Percentiles rank a stretch among this genome's conserved stretches.
Conservation (phyloP, 352 stramenopile species). For the Pseudoperonospora humuli region DNA sequence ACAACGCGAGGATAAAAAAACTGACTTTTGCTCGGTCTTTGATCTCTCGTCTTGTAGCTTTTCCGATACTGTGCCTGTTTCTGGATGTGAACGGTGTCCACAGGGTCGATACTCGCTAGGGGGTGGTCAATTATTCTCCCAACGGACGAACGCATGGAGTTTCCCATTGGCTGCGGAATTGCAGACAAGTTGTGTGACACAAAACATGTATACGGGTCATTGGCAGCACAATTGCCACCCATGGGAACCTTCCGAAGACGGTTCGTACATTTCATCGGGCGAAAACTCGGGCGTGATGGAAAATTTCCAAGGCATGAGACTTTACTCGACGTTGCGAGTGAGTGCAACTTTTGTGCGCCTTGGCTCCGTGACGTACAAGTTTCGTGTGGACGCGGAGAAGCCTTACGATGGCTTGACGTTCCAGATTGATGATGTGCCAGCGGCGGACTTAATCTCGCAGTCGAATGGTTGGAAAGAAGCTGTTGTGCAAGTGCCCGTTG, state of each 20-base stretch:
- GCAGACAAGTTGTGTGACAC: constrained; percentile 64
- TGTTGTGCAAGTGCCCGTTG: constrained; percentile 40
- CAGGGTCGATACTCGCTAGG: constrained; percentile 72
- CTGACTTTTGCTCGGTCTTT: not conserved
- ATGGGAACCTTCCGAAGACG: constrained; percentile 50
- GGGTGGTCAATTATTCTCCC: constrained; percentile 62
- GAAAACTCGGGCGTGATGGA: constrained; percentile 65
- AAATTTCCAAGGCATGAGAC: constrained; percentile 46
- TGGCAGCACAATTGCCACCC: constrained; percentile 73
- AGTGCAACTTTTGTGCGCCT: constrained; percentile 69
- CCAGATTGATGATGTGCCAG: constrained; percentile 55
- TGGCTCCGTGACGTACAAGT: constrained; percentile 72
- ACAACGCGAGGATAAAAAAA: not conserved
- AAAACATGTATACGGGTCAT: constrained; percentile 66
- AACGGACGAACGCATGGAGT: constrained; percentile 60
- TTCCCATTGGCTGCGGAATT: constrained; percentile 49
- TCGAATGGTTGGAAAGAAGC: constrained; percentile 67
- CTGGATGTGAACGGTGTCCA: constrained; percentile 61
- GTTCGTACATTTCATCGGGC: constrained; percentile 54
- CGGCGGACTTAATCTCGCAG: constrained; percentile 44
- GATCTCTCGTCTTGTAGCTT: constrained; percentile 43
- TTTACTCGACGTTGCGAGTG: constrained; percentile 71
- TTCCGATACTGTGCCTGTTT: constrained; percentile 43
- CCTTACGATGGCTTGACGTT: constrained; percentile 76
- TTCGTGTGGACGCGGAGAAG: constrained; percentile 58